Base-by-base conservation (phyloP, 805 yeast species). In the Yamadazyma ubonensis region DNA sequence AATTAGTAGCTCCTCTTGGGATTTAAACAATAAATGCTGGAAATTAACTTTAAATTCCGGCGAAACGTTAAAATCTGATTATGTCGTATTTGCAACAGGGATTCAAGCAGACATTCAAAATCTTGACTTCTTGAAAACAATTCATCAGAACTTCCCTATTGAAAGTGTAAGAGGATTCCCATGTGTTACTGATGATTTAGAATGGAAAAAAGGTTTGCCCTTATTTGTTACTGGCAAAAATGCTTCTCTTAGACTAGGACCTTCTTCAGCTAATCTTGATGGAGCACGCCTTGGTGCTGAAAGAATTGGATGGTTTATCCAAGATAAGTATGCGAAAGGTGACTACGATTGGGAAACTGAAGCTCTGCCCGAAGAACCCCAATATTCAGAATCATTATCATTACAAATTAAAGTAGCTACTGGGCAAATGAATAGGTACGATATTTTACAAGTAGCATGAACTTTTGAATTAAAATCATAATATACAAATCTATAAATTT, bases 261-360 rank as follows among this genome's bases (percentile, higher is more conserved):
- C 76, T 1, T 63, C 73, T 0, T 60, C 71, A 15, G 75, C 76
- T 2, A 71, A 71, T 40, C 51, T 71, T 30, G 75, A 69, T 38
- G 76, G 76, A 3, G 75, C 74, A 1, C 46, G 76, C 26, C 44
- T 61, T 9, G 73, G 73, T 3, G 73, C 75, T 1, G 76, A 71
- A 44, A 46, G 75, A 36, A 58, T 70, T 21, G 74, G 75, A 3
- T 64, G 71, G 71, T 57, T 48, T 38, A 35, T 56, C 6, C 61
- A 57, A 39, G 57, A 36, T 46, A 12, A 30, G 33, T 26, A 44
- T 48, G 3, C 36, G 42, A 22, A 39, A 42, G 27, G 46, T 39
- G 12, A 50, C 49, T 36, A 29, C 25, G 53, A 8, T 19, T 33
- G 36, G 36, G 5, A 25, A 16, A n/a, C 12, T 8, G 23, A 38